Percentiles rank a stretch among this genome's conserved stretches.
Conservation (phyloP, 2,329 filamentous ascomycete species). For the Proliferodiscus dingleyae region DNA sequence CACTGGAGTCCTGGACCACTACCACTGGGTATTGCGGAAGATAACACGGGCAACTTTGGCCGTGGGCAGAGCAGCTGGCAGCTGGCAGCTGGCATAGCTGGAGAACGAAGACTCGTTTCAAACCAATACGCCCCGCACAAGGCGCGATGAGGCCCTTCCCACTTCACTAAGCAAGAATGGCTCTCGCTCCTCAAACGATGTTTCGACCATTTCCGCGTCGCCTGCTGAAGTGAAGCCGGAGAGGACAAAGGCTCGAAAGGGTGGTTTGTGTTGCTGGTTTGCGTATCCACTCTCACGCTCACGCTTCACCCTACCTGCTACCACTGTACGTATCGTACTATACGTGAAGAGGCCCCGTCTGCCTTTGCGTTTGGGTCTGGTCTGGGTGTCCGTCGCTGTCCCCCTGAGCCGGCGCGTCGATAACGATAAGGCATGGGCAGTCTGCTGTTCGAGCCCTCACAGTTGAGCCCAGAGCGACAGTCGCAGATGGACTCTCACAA, state of each 20-base stretch:
- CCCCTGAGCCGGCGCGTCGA: neutral
- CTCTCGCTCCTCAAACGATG: neutral
- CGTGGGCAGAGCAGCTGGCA: neutral
- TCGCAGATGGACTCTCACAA: slow-evolving; percentile 5
- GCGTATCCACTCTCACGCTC: too few species aligned
- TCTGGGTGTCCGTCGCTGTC: too few species aligned
- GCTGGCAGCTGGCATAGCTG: neutral
- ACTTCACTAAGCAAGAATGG: neutral
- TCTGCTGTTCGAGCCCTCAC: neutral
- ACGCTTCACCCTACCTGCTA: too few species aligned
- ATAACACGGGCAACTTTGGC: slow-evolving; percentile 10
- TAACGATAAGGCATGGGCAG: neutral
- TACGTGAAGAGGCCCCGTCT: too few species aligned
- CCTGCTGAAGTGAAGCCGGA: too few species aligned
- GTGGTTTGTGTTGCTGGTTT: too few species aligned
- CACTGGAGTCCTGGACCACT: too few species aligned
- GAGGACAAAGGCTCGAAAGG: too few species aligned
- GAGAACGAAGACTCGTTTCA: neutral
- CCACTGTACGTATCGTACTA: too few species aligned
- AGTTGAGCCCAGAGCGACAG: neutral
- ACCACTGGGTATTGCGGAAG: neutral
- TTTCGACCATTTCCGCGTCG: neutral
- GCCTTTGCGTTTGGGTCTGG: too few species aligned
- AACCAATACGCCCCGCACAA: slow-evolving; percentile 4
- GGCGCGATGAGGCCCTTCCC: neutral